Evolutionary conservation across 306 rosid genomes (phyloP), one percentile per base, ranked within the genome.

Genomic region (Cicer yamashitae): DNA sequence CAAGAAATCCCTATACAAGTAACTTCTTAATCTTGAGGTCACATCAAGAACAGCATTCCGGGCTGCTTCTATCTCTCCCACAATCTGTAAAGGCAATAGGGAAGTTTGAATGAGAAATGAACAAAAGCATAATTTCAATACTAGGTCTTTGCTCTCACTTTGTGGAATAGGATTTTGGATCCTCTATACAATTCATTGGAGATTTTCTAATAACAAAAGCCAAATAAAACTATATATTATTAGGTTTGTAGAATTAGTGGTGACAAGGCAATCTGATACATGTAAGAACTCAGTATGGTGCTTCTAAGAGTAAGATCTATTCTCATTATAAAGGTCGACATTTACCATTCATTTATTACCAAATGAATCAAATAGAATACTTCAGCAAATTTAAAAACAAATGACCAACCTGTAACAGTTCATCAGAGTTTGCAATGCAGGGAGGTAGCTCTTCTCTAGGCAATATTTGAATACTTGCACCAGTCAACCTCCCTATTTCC

Each of bases 61-160:
- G 40, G 99, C 98, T 37, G 89, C 96, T 86, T 90, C 87, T 75
- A 96, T 96, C 83, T 90, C 99, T 52, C 97, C 99, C 22, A 92
- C 85, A 76, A 96, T 96, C 99, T 96, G 88, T 45, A 67, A 40
- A 67, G 61, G 34, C 82, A 75, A 82, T 50, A 67, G 41, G 70
- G 39, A 62, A 51, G 15, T 30, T 30, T 60, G 51, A 44, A 44
- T 77, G 56, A 82, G 79, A 74, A 66, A 76, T 47, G 45, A 20
- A 67, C 11, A 73, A 76, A 79, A 67, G 79, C 62, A 62, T 10
- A 71, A 66, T 40, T 75, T 45, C 47, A 66, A 58, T 59, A 45
- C 43, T 77, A 62, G 76, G 45, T 18, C 71, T 82, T 75, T 45
- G 50, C 43, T 57, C 75, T 73, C 57, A 46, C 57, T 72, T 75